Percentiles rank a stretch among this genome's conserved stretches.
Evolutionary conservation across 345 rosid genomes (phyloP).

Genomic region (Carallia brachiata): DNA sequence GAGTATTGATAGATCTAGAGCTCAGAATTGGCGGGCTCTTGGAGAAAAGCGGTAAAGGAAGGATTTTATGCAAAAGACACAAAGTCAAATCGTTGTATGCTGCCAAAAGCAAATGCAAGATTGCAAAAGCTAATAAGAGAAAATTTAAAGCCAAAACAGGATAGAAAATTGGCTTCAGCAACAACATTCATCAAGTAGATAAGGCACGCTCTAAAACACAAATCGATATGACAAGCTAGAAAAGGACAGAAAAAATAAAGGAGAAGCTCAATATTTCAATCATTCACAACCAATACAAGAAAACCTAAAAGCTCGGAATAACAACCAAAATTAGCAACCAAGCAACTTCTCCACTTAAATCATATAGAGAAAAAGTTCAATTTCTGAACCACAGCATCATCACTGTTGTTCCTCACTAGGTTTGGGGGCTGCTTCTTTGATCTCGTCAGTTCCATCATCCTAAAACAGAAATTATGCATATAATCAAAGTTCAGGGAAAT

Average conservation of each 20-base stretch:
- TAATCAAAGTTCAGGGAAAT: not conserved
- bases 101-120: too few species aligned
- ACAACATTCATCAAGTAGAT: conserved; percentile 12
- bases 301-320: conserved; percentile 10
- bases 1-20: too few species aligned
- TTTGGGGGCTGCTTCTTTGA: conserved; percentile 78
- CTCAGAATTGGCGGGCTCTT: too few species aligned
- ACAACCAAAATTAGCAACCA: conserved; percentile 39
- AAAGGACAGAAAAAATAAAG: not conserved
- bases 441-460: conserved; percentile 88
- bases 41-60: too few species aligned
- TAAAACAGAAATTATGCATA: conserved; percentile 21
- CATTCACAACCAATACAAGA: conserved; percentile 24
- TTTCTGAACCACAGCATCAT: conserved; percentile 20
- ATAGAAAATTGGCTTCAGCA: not conserved
- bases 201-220: conserved; percentile 23
- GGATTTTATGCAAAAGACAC: too few species aligned
- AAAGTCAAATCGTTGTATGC: too few species aligned
- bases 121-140: too few species aligned
- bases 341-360: conserved; percentile 55
- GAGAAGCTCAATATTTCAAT: conserved; percentile 30
- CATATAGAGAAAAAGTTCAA: conserved; percentile 56
- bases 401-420: conserved; percentile 55
- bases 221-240: conserved; percentile 14
- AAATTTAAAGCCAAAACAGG: too few species aligned